Conservation (phyloP, 495 filamentous ascomycete species). For the Cryomyces minteri region DNA sequence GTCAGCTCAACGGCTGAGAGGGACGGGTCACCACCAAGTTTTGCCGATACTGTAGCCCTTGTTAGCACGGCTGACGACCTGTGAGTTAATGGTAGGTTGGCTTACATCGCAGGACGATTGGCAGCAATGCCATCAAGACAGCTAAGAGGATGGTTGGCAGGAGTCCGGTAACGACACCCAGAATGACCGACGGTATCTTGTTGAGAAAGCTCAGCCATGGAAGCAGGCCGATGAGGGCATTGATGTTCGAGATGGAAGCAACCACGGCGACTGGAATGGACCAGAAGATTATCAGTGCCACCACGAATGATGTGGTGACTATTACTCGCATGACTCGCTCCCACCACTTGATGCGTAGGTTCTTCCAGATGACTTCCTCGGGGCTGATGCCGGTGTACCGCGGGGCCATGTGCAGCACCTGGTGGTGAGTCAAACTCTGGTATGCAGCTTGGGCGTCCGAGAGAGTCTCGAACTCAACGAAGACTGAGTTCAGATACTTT, state of each 20-base stretch:
- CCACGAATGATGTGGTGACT: slow-evolving; percentile 49
- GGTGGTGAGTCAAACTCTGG: slow-evolving; percentile 76
- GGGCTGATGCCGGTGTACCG: slow-evolving; percentile 76
- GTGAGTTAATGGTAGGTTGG: not conserved
- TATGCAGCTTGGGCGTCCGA: slow-evolving; percentile 70
- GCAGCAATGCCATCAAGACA: slow-evolving; percentile 77
- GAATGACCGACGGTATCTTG: slow-evolving; percentile 46
- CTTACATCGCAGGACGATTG: slow-evolving; percentile 64
- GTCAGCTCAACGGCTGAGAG: slow-evolving; percentile 64
- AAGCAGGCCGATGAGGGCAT: slow-evolving; percentile 38
- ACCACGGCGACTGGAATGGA: slow-evolving; percentile 80
- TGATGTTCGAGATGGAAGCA: slow-evolving; percentile 74
- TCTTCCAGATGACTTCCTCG: slow-evolving; percentile 74
- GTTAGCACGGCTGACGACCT: not conserved
- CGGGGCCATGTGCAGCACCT: slow-evolving; percentile 82
- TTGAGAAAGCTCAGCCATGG: slow-evolving; percentile 57
- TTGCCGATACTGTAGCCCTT: slow-evolving; percentile 42
- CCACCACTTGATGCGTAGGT: slow-evolving; percentile 78
- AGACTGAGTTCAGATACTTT: slow-evolving; percentile 55
- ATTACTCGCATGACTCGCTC: slow-evolving; percentile 57
- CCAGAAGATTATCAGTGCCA: slow-evolving; percentile 83
- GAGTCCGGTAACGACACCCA: slow-evolving; percentile 72
- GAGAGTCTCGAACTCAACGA: slow-evolving; percentile 74
- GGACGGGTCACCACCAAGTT: slow-evolving; percentile 60
- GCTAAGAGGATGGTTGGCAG: slow-evolving; percentile 65